Percentiles rank a stretch among this genome's conserved stretches.
phyloP scores from a whole-genome alignment of 495 filamentous ascomycete genomes.

The Lasiosphaeria miniovina region DNA sequence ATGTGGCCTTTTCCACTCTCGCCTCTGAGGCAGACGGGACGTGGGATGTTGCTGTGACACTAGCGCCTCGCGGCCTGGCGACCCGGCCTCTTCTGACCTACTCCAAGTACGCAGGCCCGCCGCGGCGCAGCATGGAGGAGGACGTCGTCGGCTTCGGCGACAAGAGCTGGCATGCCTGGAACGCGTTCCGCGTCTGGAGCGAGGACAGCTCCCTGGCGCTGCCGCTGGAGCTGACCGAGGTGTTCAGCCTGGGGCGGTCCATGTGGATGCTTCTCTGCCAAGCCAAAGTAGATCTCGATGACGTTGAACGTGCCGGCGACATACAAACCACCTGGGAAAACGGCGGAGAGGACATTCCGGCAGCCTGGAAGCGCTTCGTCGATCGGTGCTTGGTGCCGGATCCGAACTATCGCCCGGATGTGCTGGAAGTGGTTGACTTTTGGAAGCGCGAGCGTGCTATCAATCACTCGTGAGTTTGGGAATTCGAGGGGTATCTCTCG shows the following conservation, averaged over 20 bases:
- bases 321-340: background rate
- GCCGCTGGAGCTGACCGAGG: background rate
- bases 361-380: background rate
- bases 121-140: background rate
- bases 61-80: background rate
- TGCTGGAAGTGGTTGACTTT: background rate
- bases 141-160: background rate
- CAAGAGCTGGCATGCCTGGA: background rate
- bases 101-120: background rate
- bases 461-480: too few relatives aligned
- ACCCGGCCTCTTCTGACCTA: background rate
- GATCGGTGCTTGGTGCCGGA: background rate
- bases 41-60: background rate
- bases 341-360: background rate
- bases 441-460: background rate
- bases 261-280: constrained; percentile 2
- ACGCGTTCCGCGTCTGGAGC: background rate
- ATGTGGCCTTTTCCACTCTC: background rate
- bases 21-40: background rate
- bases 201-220: background rate
- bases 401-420: background rate
- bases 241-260: background rate
- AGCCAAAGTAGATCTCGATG: background rate
- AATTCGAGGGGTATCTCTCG: too few relatives aligned
- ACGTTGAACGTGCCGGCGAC: background rate